Conservation (phyloP, 257 asterid genomes). For the Fraxinus anomala region DNA sequence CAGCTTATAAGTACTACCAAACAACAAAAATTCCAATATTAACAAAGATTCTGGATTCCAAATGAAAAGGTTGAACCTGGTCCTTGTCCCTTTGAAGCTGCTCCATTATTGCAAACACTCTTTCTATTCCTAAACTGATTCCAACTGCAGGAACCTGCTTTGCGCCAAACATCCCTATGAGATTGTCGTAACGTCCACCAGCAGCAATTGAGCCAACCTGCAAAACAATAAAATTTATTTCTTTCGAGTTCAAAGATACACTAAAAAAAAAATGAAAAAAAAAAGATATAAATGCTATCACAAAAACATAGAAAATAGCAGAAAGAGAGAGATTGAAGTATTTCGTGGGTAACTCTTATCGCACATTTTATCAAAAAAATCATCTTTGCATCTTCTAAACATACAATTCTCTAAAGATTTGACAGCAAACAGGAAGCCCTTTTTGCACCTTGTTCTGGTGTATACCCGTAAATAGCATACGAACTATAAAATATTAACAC, state of each 20-base stretch:
- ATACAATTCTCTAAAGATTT: background rate
- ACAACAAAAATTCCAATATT: no score
- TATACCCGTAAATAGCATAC: background rate
- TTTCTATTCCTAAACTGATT: slow-evolving; percentile 90
- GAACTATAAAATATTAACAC: no score
- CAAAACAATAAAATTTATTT: slow-evolving; percentile 11
- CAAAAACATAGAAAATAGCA: background rate
- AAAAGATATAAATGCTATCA: background rate
- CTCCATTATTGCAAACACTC: slow-evolving; percentile 90
- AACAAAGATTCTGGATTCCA: background rate
- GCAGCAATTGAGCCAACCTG: slow-evolving; percentile 99
- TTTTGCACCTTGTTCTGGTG: background rate
- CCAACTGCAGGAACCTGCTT: slow-evolving; percentile 96
- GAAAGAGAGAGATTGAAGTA: background rate
- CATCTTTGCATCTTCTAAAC: background rate
- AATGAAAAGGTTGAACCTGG: slow-evolving; percentile 44
- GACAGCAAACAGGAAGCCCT: background rate
- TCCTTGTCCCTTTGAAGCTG: slow-evolving; percentile 64
- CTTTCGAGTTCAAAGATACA: background rate
- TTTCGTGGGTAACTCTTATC: background rate
- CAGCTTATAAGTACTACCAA: no score
- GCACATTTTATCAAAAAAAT: background rate
- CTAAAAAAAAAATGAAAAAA: background rate
- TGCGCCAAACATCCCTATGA: slow-evolving; percentile 81
- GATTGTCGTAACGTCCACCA: slow-evolving; percentile 94